Base-by-base conservation (phyloP, 495 filamentous ascomycete genomes). In the Astrocystis sublimbata region DNA sequence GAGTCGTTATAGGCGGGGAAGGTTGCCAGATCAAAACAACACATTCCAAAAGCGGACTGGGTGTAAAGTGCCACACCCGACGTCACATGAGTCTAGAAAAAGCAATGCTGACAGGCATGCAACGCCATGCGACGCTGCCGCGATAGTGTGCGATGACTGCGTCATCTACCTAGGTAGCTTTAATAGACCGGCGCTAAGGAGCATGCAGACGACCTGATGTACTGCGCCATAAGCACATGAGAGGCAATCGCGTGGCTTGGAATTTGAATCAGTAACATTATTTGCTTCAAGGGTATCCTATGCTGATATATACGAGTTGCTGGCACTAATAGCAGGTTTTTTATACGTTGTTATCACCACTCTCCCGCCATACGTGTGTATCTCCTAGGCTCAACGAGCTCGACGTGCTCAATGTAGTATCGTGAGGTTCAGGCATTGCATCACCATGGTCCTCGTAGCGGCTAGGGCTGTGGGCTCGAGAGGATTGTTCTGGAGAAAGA, bases 371-470 rank as follows among this genome's bases (percentile, higher is more conserved):
- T 19, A 85, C 72, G 64, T 83, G 80, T 41, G 81, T 84, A 73
- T 85, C 82, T 40, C 82, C 82, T 17, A 85, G 70, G 70, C 82
- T 84, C 51, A 83, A 65, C 31, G 77, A 79, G 70, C 78, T 82
- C 54, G 68, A 60, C 57, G 66, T 66, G 30, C 67, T 73, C 35
- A 55, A 58, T 38, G 65, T 36, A 40, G 28, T 58, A 31, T 66
- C 62, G 8, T 59, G 66, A 36, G 26, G 54, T 30, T 59, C 45
- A 6, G 60, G 64, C 31, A 46, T 61, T 17, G 59, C 49, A 17
- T 23, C 15, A 60, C 9, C 12, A 8, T 47, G 19, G 12, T 49
- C 51, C 7, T 45, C 28, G 33, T 46, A 45, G 5, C 23, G 19
- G 40, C 28, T 41, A 35, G 21, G 51, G 30, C 61, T 59, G 19